Evolutionary conservation across 2,329 filamentous ascomycete species (phyloP).

Genomic region (Fusarium metavorans): DNA sequence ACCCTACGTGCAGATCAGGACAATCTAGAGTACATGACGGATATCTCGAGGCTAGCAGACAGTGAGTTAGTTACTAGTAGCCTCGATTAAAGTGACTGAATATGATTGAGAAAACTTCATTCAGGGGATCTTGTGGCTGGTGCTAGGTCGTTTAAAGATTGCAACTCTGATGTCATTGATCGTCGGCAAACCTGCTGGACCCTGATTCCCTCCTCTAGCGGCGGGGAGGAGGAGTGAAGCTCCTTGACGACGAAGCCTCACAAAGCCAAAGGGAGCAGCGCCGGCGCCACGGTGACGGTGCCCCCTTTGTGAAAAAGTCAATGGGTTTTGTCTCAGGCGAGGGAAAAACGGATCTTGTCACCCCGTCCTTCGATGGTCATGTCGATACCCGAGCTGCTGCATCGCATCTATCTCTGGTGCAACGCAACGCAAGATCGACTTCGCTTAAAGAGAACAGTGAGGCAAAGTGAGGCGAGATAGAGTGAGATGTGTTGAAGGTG

Average conservation of each 20-base stretch:
- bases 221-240: background rate
- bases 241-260: slow-evolving; percentile 12
- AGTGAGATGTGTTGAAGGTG: background rate
- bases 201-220: slow-evolving; percentile 19
- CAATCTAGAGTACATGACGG: background rate
- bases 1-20: slow-evolving; percentile 38
- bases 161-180: slow-evolving; percentile 31
- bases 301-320: background rate
- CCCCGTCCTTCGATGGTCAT: slow-evolving; percentile 16
- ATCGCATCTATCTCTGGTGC: slow-evolving; percentile 36
- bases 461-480: background rate
- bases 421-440: slow-evolving; percentile 34
- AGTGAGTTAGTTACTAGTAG: background rate
- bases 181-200: slow-evolving; percentile 16
- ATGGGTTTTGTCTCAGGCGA: background rate
- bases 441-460: background rate
- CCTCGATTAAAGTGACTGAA: background rate
- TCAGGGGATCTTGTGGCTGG: background rate
- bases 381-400: slow-evolving; percentile 28
- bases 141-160: background rate
- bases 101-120: background rate
- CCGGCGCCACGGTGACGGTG: background rate
- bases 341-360: background rate
- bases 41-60: background rate
- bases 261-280: background rate